Base-by-base conservation (phyloP, 768 basidiomycete genomes). In the Clavaria fumosa region DNA sequence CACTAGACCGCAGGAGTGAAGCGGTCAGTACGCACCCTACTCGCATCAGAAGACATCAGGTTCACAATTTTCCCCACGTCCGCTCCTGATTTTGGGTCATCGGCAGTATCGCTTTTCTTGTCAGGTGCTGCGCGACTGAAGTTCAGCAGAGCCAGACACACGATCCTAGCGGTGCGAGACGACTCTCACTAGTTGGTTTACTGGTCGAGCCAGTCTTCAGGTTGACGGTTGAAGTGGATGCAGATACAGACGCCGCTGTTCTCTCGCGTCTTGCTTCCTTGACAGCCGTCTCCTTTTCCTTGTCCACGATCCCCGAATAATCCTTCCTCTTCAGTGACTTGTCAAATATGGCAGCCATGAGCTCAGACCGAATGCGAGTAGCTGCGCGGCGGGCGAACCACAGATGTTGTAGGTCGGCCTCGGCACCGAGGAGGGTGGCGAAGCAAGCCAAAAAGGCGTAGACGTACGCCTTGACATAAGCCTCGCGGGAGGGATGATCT, bases 51-150 rank as follows among this genome's bases (percentile, higher is more conserved):
- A 10, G 81, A 75, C 85, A 91, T 91, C 23, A 90, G 57, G 45
- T 86, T 85, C 38, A 90, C 83, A 37, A 91, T 84, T 53, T 90
- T 89, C 9, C 89, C 89, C 9, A 82, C 66, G 51, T 88, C 82
- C 5, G 89, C 89, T 11, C 84, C 81, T 1, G 78, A 69, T 46
- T 72, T 78, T 1, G 75, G 70, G 21, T 82, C 66, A 31, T 67
- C 64, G n/a, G n/a, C n/a, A n/a, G n/a, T 12, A 57, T 62, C 46
- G 57, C 62, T 35, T 60, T 62, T 12, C 53, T 59, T 30, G 55
- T 55, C 43, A 54, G 54, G 35, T 59, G 9, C 26, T 28, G 9
- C 26, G 26, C 26, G 9, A 9, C 14, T 31, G n/a, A n/a, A n/a
- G n/a, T n/a, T n/a, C n/a, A n/a, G n/a, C n/a, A n/a, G n/a, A n/a